Evolutionary conservation across 2,329 filamentous ascomycete species (phyloP).

Genomic region (Boeremia exigua): DNA sequence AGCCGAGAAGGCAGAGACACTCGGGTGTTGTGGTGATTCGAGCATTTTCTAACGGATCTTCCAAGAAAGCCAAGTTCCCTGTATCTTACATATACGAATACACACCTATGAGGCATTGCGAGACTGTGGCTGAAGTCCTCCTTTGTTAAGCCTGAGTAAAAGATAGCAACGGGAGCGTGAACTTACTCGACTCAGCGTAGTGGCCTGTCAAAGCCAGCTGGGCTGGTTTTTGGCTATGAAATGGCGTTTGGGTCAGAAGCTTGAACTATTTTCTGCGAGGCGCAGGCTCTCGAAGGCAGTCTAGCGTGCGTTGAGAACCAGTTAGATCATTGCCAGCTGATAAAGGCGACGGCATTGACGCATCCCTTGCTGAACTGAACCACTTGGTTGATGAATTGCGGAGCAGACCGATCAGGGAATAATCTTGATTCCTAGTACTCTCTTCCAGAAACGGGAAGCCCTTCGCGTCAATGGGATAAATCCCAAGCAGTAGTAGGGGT

Average conservation of each 20-base stretch:
- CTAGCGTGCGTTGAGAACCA: background rate
- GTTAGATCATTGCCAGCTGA: background rate
- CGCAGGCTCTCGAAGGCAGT: background rate
- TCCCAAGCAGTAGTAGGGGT: too few relatives aligned
- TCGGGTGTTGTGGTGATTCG: background rate
- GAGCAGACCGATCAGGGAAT: conserved; percentile 1
- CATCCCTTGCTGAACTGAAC: conserved; percentile 16
- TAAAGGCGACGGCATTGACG: background rate
- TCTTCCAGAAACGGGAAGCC: background rate
- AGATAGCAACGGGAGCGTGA: background rate
- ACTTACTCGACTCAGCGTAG: background rate
- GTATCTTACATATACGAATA: background rate
- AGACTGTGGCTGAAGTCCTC: conserved; percentile 7
- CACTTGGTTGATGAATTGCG: background rate
- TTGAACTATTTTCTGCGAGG: background rate
- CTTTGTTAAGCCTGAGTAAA: conserved; percentile 8
- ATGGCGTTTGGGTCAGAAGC: conserved; percentile 9
- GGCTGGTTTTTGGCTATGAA: background rate
- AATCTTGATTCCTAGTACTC: background rate
- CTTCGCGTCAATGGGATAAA: background rate
- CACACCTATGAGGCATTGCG: background rate
- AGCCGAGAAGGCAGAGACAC: background rate
- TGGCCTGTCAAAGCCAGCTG: background rate
- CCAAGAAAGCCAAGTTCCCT: background rate
- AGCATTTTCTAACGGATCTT: background rate